A percentile compares a stretch with the other conserved stretches of the same genome.
Evolutionary conservation across 192 early-diverging fungal species (phyloP).

Genomic region (Mortierella alpina): DNA sequence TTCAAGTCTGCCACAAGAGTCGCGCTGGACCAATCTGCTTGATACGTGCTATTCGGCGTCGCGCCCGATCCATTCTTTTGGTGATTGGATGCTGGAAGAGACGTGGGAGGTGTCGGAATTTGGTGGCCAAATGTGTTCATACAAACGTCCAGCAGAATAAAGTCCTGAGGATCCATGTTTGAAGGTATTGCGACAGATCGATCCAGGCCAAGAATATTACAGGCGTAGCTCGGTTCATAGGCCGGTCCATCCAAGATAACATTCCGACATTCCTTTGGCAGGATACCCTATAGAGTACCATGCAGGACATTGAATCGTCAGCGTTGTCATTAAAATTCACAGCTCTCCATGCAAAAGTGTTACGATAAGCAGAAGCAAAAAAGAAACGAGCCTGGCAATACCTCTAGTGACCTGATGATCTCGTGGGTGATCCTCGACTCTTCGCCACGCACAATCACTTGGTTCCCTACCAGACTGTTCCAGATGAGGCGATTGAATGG

Average conservation of each 20-base stretch:
- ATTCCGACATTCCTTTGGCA: constrained; percentile 45
- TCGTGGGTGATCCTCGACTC: constrained; percentile 29
- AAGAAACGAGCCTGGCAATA: not conserved
- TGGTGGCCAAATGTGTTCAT: constrained; percentile 6
- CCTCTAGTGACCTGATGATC: constrained; percentile 31
- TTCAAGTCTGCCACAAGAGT: constrained; percentile 18
- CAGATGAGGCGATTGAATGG: constrained; percentile 41
- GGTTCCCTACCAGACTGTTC: constrained; percentile 44
- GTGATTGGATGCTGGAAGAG: constrained; percentile 5
- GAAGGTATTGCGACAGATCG: constrained; percentile 42
- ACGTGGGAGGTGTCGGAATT: constrained; percentile 23
- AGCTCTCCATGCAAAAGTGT: too few relatives aligned
- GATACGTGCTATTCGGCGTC: constrained; percentile 16
- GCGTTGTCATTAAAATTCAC: too few relatives aligned
- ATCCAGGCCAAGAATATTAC: constrained; percentile 48
- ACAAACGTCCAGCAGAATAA: constrained; percentile 46
- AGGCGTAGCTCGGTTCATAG: constrained; percentile 43
- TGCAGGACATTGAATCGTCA: not conserved
- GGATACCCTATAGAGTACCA: constrained; percentile 14
- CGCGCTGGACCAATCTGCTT: constrained; percentile 43
- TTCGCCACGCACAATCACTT: constrained; percentile 45
- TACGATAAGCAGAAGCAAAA: not conserved
- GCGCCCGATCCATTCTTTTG: not conserved
- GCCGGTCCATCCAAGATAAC: constrained; percentile 20
- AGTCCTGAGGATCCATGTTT: constrained; percentile 42